Base-by-base conservation (phyloP, 768 basidiomycete genomes). In the Lactifluus rugatus region DNA sequence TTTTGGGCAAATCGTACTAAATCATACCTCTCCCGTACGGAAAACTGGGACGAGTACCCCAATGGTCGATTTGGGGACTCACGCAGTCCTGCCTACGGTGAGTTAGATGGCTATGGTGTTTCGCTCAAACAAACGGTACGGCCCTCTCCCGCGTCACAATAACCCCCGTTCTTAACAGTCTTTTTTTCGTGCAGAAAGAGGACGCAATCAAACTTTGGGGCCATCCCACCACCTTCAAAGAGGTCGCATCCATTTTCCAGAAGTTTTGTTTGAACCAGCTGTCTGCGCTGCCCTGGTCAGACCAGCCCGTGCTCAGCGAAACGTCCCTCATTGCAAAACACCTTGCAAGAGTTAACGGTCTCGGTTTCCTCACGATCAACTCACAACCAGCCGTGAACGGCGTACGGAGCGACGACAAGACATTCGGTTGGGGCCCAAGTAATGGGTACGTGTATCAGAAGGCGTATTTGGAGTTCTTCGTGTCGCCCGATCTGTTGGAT, bases 1-100 rank as follows among this genome's bases (percentile, higher is more conserved):
- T 98, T 98, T 77, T 98, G 95, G 94, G 93, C 96, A 13, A 98
- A 99, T 74, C 80, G 95, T 39, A 81, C 93, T 37, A 89, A 93
- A 68, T 96, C 93, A 1, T 98, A 98, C 70, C 77, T 98, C 47
- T 90, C 90, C 8, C 87, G 95, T 54, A 98, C 96, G 14, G 93
- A 96, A 69, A 91, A 96, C 68, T 99, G 96, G 96, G 96, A 99
- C 69, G 95, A 98, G 70, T 98, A 96, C 71, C 96, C 96, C 50
- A 99, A 99, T 70, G 96, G 96, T 55, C 90, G 96, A 64, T 99
- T 95, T 68, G 96, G 96, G 65, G 96, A 98, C 73, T 87, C 94
- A 7, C 83, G 96, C 57, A 92, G 89, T 78, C 96, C 96, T 28
- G 96, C 96, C 14, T 99, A 96, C 64, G 96, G 96, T 66, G 96